Base-by-base conservation (phyloP, 2,329 filamentous ascomycete species). In the Lasiodiplodia citricola region DNA sequence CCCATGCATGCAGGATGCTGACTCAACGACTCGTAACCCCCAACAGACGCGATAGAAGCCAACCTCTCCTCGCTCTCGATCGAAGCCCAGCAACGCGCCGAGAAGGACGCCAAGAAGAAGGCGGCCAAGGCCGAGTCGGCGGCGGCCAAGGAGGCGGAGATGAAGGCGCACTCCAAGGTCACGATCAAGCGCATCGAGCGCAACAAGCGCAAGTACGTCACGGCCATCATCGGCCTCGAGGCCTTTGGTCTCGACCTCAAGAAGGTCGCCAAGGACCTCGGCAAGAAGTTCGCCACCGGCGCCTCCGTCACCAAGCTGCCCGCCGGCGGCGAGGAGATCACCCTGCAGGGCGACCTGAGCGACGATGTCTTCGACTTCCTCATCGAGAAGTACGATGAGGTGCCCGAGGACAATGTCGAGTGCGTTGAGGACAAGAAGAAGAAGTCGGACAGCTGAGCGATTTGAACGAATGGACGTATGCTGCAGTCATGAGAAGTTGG, bases 201-300 rank as follows among this genome's bases (percentile, higher is more conserved):
- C 71, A 98, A 97, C 83, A 99, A 99, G 87, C 90, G 96, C 77
- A 99, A 99, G 84, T 96, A 90, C 79, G 94, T 99, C 67, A 99
- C 96, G 0, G 91, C 94, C 18, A 90, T 99, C n/a, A 89, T 89
- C 7, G 96, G 96, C 0, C 85, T 99, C 23, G 96, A 99, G 80
- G 90, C 91, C 0, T 97, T 97, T 76, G 93, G 93, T 0, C 81
- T 98, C 52, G 95, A 98, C 68, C 87, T 97, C 76, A 99, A 99
- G 82, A 98, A 97, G 84, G 86, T 97, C 8, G 91, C 94, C 69
- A 98, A 98, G 85, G 96, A 98, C 77, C 90, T 98, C 74, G 96
- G 96, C 71, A 99, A 98, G 88, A 98, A 97, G 83, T 98, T 99
- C 78, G 96, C 96, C 37, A 98, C 96, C 11, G 96, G 96, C 0